phyloP scores from a whole-genome alignment of 1,284 basidiomycete species.

The Cystobasidiaceae sp. region DNA sequence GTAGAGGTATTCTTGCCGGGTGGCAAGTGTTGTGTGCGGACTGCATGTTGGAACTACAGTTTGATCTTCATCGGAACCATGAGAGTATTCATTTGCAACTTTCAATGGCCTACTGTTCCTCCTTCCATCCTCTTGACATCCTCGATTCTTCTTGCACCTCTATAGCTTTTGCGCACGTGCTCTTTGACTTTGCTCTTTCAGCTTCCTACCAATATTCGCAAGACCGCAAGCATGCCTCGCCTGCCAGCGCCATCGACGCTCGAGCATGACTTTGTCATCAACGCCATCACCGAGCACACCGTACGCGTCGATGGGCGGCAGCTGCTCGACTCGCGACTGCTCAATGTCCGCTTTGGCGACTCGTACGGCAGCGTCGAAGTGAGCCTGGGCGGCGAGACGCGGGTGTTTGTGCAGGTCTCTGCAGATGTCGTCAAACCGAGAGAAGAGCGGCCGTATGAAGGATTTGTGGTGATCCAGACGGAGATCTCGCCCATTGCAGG shows the following conservation, averaged over 20 bases:
- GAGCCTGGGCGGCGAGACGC: conserved; percentile 67
- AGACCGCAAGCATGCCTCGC: conserved; percentile 48
- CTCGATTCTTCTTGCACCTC: too few species aligned
- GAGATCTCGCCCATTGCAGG: conserved; percentile 95
- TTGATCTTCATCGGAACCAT: too few species aligned
- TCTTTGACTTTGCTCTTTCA: too few species aligned
- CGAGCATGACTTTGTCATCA: conserved; percentile 77
- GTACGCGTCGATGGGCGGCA: conserved; percentile 76
- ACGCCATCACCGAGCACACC: conserved; percentile 64
- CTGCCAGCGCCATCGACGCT: conserved; percentile 70
- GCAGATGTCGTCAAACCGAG: conserved; percentile 83
- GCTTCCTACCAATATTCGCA: background rate
- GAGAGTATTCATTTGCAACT: too few species aligned
- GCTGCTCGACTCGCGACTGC: conserved; percentile 63
- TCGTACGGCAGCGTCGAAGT: conserved; percentile 88
- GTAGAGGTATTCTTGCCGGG: too few species aligned
- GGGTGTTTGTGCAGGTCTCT: conserved; percentile 79
- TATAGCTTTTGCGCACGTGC: too few species aligned
- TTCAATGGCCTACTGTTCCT: too few species aligned
- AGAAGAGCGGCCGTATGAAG: conserved; percentile 86
- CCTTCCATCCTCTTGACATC: too few species aligned
- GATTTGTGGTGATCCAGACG: conserved; percentile 77
- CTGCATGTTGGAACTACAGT: too few species aligned
- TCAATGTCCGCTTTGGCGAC: conserved; percentile 69
- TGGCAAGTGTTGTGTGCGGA: too few species aligned